Evolutionary conservation across 192 early-diverging fungal genomes (phyloP).

Genomic region (Diversispora epigaea): DNA sequence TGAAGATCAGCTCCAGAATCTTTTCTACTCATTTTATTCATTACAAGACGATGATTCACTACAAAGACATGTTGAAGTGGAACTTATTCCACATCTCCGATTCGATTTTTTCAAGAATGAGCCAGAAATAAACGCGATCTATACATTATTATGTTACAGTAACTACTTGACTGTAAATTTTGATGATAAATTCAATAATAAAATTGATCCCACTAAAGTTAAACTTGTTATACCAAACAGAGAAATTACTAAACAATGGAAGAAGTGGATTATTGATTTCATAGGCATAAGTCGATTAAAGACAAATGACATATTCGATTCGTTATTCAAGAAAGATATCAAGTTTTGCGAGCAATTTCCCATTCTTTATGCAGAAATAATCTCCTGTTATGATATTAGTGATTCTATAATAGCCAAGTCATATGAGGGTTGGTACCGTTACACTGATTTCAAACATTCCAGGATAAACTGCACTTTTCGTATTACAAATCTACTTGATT

Average conservation of each 20-base stretch:
- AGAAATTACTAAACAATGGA: constrained; percentile 15
- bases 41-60: neutral
- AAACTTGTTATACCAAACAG: constrained; percentile 17
- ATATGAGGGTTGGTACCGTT: no score
- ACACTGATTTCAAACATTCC: no score
- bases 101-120: neutral
- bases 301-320: neutral
- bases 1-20: neutral
- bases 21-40: constrained; percentile 16
- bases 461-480: no score
- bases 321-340: no score
- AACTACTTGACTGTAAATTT: neutral
- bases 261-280: neutral
- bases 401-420: no score
- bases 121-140: constrained; percentile 2
- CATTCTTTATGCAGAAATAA: neutral
- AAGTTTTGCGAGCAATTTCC: constrained; percentile 7
- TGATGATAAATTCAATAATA: neutral
- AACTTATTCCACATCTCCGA: neutral
- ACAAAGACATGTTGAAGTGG: neutral
- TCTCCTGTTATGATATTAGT: neutral
- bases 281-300: neutral
- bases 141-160: constrained; percentile 1
- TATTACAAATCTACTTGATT: no score
- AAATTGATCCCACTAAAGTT: neutral